phyloP scores from a whole-genome alignment of 1,284 basidiomycete genomes.

The Trametes polyzona region DNA sequence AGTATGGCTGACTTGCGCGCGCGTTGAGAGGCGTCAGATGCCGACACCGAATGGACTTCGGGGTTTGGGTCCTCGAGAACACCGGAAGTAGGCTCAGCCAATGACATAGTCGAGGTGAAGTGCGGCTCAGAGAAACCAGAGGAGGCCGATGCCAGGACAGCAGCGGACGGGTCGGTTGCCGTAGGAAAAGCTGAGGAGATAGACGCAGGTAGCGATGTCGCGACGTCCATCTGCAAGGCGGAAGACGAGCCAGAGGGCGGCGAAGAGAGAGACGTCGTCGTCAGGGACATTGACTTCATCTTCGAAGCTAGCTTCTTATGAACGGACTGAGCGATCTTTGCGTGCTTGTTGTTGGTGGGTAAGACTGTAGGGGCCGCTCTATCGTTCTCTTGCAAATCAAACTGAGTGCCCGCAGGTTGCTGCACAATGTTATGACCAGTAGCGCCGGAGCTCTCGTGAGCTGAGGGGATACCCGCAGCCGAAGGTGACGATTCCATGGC shows the following conservation, averaged over 20 bases:
- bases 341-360: neutral
- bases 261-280: neutral
- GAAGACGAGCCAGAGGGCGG: neutral
- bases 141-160: neutral
- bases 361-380: neutral
- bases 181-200: neutral
- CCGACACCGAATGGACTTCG: neutral
- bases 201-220: neutral
- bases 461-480: neutral
- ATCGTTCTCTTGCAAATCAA: neutral
- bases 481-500: neutral
- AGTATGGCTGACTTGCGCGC: conserved; percentile 31
- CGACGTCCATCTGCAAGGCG: neutral
- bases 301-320: conserved; percentile 11
- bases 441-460: neutral
- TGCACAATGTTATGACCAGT: neutral
- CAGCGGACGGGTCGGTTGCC: neutral
- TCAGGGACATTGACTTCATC: neutral
- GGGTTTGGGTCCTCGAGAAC: conserved; percentile 22
- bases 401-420: neutral
- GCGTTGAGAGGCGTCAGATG: conserved; percentile 23
- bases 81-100: conserved; percentile 1
- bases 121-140: neutral
- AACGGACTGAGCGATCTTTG: neutral
- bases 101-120: neutral